Percentiles rank a stretch among this genome's conserved stretches.
Evolutionary conservation across 2,329 filamentous ascomycete species (phyloP).

Genomic region (Immersiporthe knoxdaviesiana): DNA sequence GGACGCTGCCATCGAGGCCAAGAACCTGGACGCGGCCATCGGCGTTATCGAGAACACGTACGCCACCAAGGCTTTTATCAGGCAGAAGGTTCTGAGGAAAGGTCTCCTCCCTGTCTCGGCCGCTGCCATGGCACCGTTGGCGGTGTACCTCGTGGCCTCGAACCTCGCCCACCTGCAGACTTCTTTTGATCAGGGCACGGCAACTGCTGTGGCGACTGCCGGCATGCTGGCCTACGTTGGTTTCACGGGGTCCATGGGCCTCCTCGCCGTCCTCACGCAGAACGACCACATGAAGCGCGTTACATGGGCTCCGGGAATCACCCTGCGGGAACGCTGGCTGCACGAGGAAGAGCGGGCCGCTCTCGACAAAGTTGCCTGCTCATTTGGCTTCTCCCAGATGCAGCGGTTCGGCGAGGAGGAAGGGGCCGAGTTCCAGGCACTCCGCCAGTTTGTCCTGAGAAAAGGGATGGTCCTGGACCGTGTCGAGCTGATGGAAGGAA

Average conservation of each 20-base stretch:
- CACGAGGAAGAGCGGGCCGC: slow-evolving; percentile 88
- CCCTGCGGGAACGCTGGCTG: slow-evolving; percentile 80
- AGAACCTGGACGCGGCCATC: slow-evolving; percentile 77
- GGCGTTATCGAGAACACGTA: slow-evolving; percentile 74
- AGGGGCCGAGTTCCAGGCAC: slow-evolving; percentile 83
- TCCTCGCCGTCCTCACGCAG: slow-evolving; percentile 81
- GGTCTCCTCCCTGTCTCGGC: slow-evolving; percentile 62
- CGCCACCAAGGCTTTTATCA: slow-evolving; percentile 66
- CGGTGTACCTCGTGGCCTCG: slow-evolving; percentile 70
- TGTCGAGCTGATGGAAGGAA: slow-evolving; percentile 89
- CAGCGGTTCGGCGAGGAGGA: slow-evolving; percentile 86
- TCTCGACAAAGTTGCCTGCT: slow-evolving; percentile 80
- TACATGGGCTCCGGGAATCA: slow-evolving; percentile 83
- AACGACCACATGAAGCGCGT: slow-evolving; percentile 97
- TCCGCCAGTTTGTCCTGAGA: slow-evolving; percentile 81
- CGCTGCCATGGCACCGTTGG: slow-evolving; percentile 63
- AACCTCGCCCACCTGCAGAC: slow-evolving; percentile 69
- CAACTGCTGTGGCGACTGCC: slow-evolving; percentile 77
- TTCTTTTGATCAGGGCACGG: slow-evolving; percentile 75
- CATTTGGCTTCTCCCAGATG: slow-evolving; percentile 88
- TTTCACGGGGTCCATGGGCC: slow-evolving; percentile 78
- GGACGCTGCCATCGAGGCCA: slow-evolving; percentile 76
- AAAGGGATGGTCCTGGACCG: slow-evolving; percentile 90
- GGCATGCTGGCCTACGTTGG: slow-evolving; percentile 83
- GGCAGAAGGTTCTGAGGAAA: slow-evolving; percentile 68